These are phyloP conservation scores for Singerocomus inundabilis DNA, from an alignment of 1,284 basidiomycete species.

Conservation along the genomic window DNA sequence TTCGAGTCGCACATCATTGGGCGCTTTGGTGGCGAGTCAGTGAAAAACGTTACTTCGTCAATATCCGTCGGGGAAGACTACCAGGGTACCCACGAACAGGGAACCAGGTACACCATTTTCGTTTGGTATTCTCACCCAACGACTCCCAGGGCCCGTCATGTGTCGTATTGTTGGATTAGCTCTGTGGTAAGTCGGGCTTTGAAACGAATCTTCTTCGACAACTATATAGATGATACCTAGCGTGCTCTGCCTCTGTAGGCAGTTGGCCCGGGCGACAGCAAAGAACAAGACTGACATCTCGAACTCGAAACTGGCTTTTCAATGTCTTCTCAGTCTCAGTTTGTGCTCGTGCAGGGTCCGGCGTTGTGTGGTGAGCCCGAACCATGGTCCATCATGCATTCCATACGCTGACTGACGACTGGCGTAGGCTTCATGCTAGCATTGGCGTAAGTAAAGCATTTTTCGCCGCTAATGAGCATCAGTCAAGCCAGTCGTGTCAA, in stretches of 20 bases:
- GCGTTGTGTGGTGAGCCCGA: conserved; percentile 12
- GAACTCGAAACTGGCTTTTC: not conserved
- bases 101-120: not conserved
- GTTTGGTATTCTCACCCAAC: not conserved
- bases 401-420: not conserved
- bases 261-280: too few species aligned
- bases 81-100: too few species aligned
- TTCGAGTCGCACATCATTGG: too few species aligned
- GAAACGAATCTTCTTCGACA: not conserved
- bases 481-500: not conserved
- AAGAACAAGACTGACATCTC: not conserved
- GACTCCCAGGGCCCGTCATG: not conserved
- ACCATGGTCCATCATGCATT: not conserved
- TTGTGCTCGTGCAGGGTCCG: conserved; percentile 1
- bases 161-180: not conserved
- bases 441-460: conserved; percentile 4
- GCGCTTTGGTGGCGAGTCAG: too few species aligned
- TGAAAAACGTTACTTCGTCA: too few species aligned
- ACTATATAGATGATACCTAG: not conserved
- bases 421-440: conserved; percentile 4
- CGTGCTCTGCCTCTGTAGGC: too few species aligned
- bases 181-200: not conserved
- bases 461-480: not conserved
- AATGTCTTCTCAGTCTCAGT: not conserved
- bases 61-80: too few species aligned